These are phyloP conservation scores for Gastrolobium bilobum DNA, from an alignment of 306 rosid genomes.

Conservation along the genomic window DNA sequence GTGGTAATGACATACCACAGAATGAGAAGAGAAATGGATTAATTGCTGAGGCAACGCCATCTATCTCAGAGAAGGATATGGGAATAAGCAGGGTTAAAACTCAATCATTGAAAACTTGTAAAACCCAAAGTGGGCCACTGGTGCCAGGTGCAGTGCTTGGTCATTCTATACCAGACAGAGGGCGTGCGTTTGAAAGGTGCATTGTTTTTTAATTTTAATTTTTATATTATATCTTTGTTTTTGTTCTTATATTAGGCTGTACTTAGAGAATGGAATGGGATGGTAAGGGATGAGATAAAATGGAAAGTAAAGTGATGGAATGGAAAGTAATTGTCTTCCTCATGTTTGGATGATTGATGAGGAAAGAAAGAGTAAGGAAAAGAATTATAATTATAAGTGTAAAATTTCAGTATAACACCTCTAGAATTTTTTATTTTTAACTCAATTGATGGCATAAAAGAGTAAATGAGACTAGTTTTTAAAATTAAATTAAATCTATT, in stretches of 20 bases:
- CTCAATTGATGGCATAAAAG: background rate
- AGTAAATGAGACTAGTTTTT: background rate
- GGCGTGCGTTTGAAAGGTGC: constrained; percentile 61
- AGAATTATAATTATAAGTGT: background rate
- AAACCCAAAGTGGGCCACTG: constrained; percentile 91
- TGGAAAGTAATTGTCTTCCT: constrained; percentile 4
- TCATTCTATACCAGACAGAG: constrained; percentile 79
- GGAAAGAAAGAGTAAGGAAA: constrained; percentile 16
- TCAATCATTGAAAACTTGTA: constrained; percentile 67
- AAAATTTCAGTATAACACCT: constrained; percentile 10
- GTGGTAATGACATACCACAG: constrained; percentile 59
- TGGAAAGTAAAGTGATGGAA: constrained; percentile 27
- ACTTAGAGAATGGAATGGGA: constrained; percentile 8
- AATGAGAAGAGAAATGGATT: constrained; percentile 54
- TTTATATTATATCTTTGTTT: constrained; percentile 35
- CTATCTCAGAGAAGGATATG: constrained; percentile 47
- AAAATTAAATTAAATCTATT: constrained; percentile 5
- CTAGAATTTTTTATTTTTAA: background rate
- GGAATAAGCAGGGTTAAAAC: constrained; percentile 62
- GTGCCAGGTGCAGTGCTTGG: constrained; percentile 73
- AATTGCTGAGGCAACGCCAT: constrained; percentile 46
- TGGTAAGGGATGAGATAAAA: constrained; percentile 6
- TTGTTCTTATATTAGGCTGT: constrained; percentile 25
- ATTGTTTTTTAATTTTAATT: background rate
- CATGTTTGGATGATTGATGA: constrained; percentile 23